These are phyloP conservation scores for Kodamaea restingae DNA, from an alignment of 805 yeast species.

Conservation along the genomic window DNA sequence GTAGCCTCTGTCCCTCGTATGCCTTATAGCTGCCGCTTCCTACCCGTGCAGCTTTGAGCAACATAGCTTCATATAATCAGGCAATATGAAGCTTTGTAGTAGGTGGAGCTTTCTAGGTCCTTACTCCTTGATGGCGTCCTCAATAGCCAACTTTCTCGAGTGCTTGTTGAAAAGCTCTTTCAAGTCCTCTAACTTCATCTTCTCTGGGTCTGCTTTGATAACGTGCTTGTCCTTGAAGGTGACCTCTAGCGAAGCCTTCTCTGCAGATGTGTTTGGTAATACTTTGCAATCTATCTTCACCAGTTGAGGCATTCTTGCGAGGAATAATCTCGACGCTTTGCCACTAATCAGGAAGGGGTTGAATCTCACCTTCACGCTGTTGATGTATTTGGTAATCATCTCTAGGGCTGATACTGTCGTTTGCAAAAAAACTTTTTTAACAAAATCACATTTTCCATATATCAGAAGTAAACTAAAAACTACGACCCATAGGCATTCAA, in stretches of 20 bases:
- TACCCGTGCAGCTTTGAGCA: too few relatives aligned
- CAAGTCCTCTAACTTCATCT: conserved; percentile 62
- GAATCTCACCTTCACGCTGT: conserved; percentile 71
- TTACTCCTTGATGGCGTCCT: conserved; percentile 55
- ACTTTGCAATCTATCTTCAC: conserved; percentile 65
- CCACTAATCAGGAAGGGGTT: conserved; percentile 66
- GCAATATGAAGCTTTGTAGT: too few relatives aligned
- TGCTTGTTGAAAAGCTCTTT: conserved; percentile 70
- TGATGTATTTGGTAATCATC: conserved; percentile 90
- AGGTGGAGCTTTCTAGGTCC: too few relatives aligned
- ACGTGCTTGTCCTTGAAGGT: conserved; percentile 75
- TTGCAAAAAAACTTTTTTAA: conserved; percentile 5
- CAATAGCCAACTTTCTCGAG: conserved; percentile 70
- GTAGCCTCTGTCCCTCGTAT: background rate
- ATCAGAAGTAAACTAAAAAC: too few relatives aligned
- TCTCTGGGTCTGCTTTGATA: conserved; percentile 62
- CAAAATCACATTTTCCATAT: too few relatives aligned
- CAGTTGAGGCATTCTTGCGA: conserved; percentile 76
- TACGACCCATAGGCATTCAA: too few relatives aligned
- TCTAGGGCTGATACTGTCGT: background rate
- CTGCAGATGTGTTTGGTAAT: conserved; percentile 42
- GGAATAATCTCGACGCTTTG: conserved; percentile 72
- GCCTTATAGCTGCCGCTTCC: too few relatives aligned
- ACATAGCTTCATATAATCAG: too few relatives aligned
- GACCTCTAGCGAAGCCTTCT: conserved; percentile 63